Evolutionary conservation across 2,329 filamentous ascomycete species (phyloP), one percentile per base, ranked within the genome.

Genomic region (Elsinoe australis): DNA sequence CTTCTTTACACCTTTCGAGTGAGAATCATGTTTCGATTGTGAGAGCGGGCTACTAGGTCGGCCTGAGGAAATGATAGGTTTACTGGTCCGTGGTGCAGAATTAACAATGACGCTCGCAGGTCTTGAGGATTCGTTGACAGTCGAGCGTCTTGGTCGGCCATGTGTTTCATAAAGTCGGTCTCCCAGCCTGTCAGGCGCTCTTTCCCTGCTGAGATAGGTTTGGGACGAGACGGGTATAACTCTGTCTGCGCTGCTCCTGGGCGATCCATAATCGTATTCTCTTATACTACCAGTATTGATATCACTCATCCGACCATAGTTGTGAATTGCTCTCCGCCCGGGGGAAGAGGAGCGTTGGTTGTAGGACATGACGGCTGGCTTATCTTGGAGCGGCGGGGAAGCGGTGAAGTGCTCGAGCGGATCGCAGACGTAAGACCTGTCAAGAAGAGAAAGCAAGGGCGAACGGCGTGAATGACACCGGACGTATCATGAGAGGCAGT

Each of bases 81-180:
- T 63, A 35, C 61, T 55, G 42, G 49, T 58, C 12, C 69, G 64
- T 47, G 62, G 56, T 17, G 58, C 53, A 51, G 54, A 45, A 32
- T 56, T 55, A 10, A 53, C 54, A 24, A 53, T 54, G 36, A 29
- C 31, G 38, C 51, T 48, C n/a, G 53, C 49, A 53, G 53, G 49
- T 60, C 68, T 54, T 9, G 66, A 62, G 5, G 56, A 53, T 36
- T 69, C 66, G 28, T 61, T 63, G 33, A 68, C 53, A 2, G 70
- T 72, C 33, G 68, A 70, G 5, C 70, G 61, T 26, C 71, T 65
- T 3, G 70, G 69, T 50, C 71, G 62, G 36, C 68, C 66, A 5
- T 72, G 72, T 6, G 66, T 59, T 53, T 71, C 69, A 56, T 67
- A 67, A 44, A 64, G 65, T 55, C 59, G 49, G 42, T 52, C 60